Percentiles rank a stretch among this genome's conserved stretches.
phyloP scores from a whole-genome alignment of 352 stramenopile species.

The Saprolegnia diclina region DNA sequence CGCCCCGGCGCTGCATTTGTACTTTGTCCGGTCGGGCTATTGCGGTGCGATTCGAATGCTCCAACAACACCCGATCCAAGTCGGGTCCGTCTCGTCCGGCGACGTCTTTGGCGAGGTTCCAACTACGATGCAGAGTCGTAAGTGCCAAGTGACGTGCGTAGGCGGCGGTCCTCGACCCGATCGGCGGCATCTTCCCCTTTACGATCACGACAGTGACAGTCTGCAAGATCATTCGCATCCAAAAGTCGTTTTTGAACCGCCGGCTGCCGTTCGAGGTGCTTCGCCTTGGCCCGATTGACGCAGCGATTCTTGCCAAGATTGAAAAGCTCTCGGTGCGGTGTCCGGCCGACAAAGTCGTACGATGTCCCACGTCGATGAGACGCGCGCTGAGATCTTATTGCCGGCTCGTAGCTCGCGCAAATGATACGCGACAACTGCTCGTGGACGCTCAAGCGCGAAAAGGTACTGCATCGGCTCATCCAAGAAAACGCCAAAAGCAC shows the following conservation, averaged over 20 bases:
- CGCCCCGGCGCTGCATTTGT: constrained; percentile 2
- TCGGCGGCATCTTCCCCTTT: constrained; percentile 10
- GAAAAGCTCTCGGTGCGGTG: constrained; percentile 15
- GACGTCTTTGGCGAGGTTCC: constrained; percentile 21
- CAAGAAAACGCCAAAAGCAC: constrained; percentile 11
- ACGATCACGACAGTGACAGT: constrained; percentile 12
- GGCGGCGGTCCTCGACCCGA: constrained; percentile 17
- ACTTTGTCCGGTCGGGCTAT: constrained; percentile 20
- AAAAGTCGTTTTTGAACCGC: constrained; percentile 22
- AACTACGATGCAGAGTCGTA: neutral
- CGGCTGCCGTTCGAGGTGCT: constrained; percentile 13
- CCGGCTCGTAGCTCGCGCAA: neutral
- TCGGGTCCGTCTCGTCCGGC: constrained; percentile 13
- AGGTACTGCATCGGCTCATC: constrained; percentile 7
- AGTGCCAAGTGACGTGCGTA: neutral
- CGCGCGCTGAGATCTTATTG: no score
- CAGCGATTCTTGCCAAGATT: constrained; percentile 10
- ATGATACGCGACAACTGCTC: constrained; percentile 20
- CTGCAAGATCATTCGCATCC: constrained; percentile 17
- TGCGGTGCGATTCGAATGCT: constrained; percentile 12
- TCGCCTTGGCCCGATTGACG: neutral
- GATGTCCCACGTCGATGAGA: no score
- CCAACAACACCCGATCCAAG: constrained; percentile 8
- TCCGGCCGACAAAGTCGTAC: constrained; percentile 16
- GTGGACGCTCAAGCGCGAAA: constrained; percentile 20